Conservation (phyloP, 371 early-diverging fungal species). For the Syncephalastrum monosporum region DNA sequence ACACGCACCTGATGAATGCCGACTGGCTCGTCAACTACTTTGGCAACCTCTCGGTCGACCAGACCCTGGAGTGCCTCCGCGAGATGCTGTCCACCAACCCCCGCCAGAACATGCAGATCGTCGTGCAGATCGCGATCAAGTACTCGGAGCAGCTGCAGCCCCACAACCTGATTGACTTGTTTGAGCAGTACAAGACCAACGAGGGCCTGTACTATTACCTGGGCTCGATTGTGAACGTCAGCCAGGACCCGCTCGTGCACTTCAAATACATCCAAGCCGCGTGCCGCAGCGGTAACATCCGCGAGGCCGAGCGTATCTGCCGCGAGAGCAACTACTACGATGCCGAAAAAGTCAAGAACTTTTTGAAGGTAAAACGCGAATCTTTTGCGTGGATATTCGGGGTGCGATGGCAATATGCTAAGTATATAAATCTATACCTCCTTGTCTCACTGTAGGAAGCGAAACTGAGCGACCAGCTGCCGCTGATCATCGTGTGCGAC, state of each 20-base stretch:
- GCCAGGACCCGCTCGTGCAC: constrained; percentile 92
- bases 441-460: constrained; percentile 63
- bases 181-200: constrained; percentile 87
- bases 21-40: constrained; percentile 93
- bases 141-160: constrained; percentile 93
- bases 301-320: constrained; percentile 97
- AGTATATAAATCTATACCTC: background rate
- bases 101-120: constrained; percentile 93
- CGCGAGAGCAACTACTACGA: constrained; percentile 95
- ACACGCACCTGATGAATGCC: constrained; percentile 81
- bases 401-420: background rate
- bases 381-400: background rate
- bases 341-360: constrained; percentile 96
- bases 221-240: constrained; percentile 92
- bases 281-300: constrained; percentile 87
- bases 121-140: constrained; percentile 93
- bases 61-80: constrained; percentile 88
- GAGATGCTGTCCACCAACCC: constrained; percentile 88
- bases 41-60: constrained; percentile 91
- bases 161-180: constrained; percentile 84
- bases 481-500: constrained; percentile 97
- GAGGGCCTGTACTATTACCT: constrained; percentile 96
- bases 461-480: constrained; percentile 91
- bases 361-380: constrained; percentile 66
- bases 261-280: constrained; percentile 99